Evolutionary conservation across 108 stramenopile genomes (phyloP).

Genomic region (Nannochloropsis oceanica): DNA sequence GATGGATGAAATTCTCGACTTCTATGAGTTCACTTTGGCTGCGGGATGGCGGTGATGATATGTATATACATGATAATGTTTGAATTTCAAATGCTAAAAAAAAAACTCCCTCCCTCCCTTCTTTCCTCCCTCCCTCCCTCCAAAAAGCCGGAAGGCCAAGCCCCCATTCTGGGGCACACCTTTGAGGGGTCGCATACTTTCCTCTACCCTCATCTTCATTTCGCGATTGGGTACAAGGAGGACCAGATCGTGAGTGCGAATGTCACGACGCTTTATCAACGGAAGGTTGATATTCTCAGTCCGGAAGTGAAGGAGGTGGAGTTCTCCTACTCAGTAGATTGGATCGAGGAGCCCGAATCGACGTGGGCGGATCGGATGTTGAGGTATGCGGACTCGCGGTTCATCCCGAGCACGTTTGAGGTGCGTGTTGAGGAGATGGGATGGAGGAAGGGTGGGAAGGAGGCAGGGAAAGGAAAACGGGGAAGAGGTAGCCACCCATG

Average conservation of each 20-base stretch:
- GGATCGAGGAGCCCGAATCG: constrained; percentile 54
- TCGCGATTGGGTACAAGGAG: constrained; percentile 65
- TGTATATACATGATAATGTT: not conserved
- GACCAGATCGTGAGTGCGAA: constrained; percentile 74
- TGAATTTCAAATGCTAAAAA: not conserved
- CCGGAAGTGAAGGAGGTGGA: constrained; percentile 48
- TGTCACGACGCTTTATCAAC: constrained; percentile 62
- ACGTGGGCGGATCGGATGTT: constrained; percentile 67
- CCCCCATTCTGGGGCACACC: not conserved
- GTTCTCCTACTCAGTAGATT: constrained; percentile 86
- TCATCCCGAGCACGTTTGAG: constrained; percentile 72
- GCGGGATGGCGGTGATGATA: not conserved
- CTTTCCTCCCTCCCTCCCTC: not conserved
- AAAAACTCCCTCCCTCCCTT: not conserved
- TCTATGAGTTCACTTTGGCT: too few species aligned
- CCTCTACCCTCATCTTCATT: constrained; percentile 81
- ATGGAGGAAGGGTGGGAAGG: not conserved
- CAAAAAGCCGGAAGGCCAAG: not conserved
- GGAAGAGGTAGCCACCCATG: too few species aligned
- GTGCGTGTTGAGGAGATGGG: constrained; percentile 23
- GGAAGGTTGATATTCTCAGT: constrained; percentile 78
- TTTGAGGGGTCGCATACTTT: not conserved
- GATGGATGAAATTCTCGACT: not conserved
- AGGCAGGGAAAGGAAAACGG: too few species aligned
- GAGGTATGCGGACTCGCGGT: constrained; percentile 63